Base-by-base conservation (phyloP, 495 filamentous ascomycete species). In the Tricharina praecox region DNA sequence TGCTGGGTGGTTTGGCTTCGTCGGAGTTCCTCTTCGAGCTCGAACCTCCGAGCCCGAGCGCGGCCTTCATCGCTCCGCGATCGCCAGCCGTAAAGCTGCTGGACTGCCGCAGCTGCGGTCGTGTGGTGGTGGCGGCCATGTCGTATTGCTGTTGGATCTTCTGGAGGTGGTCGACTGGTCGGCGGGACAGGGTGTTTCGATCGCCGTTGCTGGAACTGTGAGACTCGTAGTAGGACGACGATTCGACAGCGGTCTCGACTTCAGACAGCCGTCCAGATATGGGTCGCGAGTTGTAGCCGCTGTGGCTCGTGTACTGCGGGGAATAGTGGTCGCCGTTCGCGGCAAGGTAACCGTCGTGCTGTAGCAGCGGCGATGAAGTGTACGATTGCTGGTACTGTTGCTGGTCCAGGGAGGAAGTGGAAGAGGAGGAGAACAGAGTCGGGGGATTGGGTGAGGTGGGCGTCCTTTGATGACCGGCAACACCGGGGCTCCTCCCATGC, bases 21-120 rank as follows among this genome's bases (percentile, higher is more conserved):
- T 93, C 90, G 48, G 85, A 92, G 61, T 81, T 82, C 50, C 87
- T 70, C 63, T 95, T 87, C 28, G 78, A 70, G 50, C 71, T 72
- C 34, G 73, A 60, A 40, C 66, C 56, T 51, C 66, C 62, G 7
- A 46, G 4, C 33, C n/a, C 23, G 10, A 20, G 23, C 9, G 45
- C 19, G n/a, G 21, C 15, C 34, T 24, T 20, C 7, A 30, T 19
- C 70, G 34, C 70, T 62, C 47, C 69, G 65, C 51, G 68, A 56
- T 76, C 75, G 40, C 70, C 69, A 44, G 73, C 70, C 20, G 81
- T 77, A 64, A 86, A 87, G 64, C 82, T 92, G 44, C 74, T 74
- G 3, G 86, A 88, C 56, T 86, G 82, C 59, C 82, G 75, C 47
- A 93, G 70, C 54, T 71, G 67, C 54, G 76, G 68, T 24, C 50